phyloP scores from a whole-genome alignment of 148 eudicot genomes.

The Nyssa sinensis region DNA sequence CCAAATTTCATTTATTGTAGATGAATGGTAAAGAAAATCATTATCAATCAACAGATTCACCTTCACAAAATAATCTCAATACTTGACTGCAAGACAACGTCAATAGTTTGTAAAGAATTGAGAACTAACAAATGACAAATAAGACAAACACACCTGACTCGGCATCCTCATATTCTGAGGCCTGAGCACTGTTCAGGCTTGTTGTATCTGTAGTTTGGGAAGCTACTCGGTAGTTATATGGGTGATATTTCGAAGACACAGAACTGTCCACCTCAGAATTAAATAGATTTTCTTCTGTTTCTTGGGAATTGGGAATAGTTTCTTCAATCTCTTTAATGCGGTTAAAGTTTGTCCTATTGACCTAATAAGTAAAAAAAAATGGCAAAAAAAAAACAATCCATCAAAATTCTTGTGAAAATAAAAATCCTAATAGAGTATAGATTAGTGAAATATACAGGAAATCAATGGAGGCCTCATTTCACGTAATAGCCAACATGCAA shows the following conservation, averaged over 20 bases:
- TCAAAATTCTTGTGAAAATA: background rate
- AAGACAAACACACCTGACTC: conserved; percentile 54
- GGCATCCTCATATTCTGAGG: conserved; percentile 68
- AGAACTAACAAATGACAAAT: conserved; percentile 7
- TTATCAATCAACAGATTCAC: conserved; percentile 5
- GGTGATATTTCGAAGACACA: conserved; percentile 36
- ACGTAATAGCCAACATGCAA: conserved; percentile 1
- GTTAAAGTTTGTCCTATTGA: conserved; percentile 48
- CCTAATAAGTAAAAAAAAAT: conserved; percentile 44
- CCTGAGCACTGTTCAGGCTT: conserved; percentile 52
- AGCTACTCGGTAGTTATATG: conserved; percentile 32
- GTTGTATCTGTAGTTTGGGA: conserved; percentile 51
- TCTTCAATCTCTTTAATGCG: conserved; percentile 46
- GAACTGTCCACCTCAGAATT: conserved; percentile 50
- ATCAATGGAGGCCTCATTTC: conserved; percentile 3
- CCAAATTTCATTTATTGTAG: background rate
- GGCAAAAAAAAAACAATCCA: background rate
- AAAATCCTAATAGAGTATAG: background rate
- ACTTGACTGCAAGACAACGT: background rate
- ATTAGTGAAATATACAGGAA: background rate
- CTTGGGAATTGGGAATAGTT: conserved; percentile 35
- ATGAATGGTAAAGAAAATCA: background rate
- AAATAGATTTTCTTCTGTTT: conserved; percentile 33
- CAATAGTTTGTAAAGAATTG: background rate
- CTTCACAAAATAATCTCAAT: background rate